Evolutionary conservation across 1,284 basidiomycete genomes (phyloP).

Genomic region (Trichosporon sp.): DNA sequence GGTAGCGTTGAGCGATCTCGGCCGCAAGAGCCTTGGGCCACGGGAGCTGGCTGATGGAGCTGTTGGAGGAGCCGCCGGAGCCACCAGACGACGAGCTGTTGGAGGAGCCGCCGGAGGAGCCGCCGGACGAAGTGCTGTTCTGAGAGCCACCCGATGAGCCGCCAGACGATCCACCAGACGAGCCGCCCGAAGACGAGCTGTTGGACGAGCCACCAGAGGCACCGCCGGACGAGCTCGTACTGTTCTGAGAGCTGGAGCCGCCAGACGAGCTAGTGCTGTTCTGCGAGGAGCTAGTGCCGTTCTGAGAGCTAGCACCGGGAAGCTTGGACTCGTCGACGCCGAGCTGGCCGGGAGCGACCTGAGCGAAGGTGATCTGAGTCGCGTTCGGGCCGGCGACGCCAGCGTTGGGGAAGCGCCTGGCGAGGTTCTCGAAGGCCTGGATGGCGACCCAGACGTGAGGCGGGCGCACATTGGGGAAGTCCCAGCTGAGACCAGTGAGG

Average conservation of each 20-base stretch:
- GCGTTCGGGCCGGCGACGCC: not conserved
- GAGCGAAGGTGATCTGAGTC: slow-evolving; percentile 26
- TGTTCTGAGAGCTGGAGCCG: not conserved
- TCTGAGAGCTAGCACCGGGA: slow-evolving; percentile 42
- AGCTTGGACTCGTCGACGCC: slow-evolving; percentile 62
- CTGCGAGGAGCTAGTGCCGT: not conserved
- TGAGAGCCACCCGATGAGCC: not conserved
- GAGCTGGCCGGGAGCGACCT: slow-evolving; percentile 68
- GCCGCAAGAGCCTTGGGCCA: slow-evolving; percentile 57
- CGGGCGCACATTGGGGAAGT: slow-evolving; percentile 54
- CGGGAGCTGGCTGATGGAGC: slow-evolving; percentile 20
- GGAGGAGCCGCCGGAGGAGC: not conserved
- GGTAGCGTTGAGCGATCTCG: slow-evolving; percentile 60
- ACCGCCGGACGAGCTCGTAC: not conserved
- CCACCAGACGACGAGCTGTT: not conserved
- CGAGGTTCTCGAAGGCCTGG: slow-evolving; percentile 60
- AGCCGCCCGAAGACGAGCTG: no score
- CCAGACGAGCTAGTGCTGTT: not conserved
- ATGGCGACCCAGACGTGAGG: slow-evolving; percentile 70
- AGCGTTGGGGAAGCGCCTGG: slow-evolving; percentile 33
- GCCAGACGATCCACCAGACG: not conserved
- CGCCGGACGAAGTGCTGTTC: not conserved
- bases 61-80: not conserved
- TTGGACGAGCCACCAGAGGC: no score
- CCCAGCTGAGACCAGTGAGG: slow-evolving; percentile 74